Evolutionary conservation across 2,329 filamentous ascomycete genomes (phyloP).

Genomic region (Diaporthe longicolla): DNA sequence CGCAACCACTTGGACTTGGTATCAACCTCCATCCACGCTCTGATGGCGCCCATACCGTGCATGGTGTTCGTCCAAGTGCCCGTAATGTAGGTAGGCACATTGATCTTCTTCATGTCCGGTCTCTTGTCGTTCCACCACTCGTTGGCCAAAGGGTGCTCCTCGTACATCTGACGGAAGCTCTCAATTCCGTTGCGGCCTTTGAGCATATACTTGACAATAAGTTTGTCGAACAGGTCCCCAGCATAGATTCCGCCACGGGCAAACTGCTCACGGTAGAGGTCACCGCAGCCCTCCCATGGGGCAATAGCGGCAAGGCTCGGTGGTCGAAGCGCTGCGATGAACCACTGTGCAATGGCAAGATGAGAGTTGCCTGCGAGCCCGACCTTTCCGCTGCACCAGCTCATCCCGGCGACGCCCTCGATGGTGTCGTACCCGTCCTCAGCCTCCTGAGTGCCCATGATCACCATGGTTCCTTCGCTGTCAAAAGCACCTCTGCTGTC

Average conservation of each 20-base stretch:
- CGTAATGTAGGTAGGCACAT: constrained; percentile 53
- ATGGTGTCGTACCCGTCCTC: constrained; percentile 49
- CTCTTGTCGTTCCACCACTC: constrained; percentile 56
- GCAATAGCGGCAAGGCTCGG: constrained; percentile 42
- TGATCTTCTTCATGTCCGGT: constrained; percentile 53
- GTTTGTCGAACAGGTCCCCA: constrained; percentile 56
- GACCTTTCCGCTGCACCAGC: constrained; percentile 51
- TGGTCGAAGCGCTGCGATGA: constrained; percentile 41
- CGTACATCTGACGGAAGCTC: constrained; percentile 58
- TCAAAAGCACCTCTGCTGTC: constrained; percentile 49
- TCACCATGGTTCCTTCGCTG: constrained; percentile 47
- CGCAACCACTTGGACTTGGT: constrained; percentile 58
- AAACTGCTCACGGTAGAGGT: constrained; percentile 63
- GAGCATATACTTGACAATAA: constrained; percentile 56
- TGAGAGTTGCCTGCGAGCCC: constrained; percentile 52
- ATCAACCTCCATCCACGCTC: constrained; percentile 53
- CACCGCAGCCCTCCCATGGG: constrained; percentile 61
- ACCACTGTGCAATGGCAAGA: constrained; percentile 45
- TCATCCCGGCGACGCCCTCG: constrained; percentile 48
- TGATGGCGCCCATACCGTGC: constrained; percentile 54
- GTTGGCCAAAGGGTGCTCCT: constrained; percentile 52
- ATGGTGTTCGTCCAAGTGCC: constrained; percentile 52
- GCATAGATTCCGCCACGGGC: constrained; percentile 57
- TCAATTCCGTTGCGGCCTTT: constrained; percentile 54
- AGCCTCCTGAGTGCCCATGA: constrained; percentile 46